Evolutionary conservation across 1,284 basidiomycete species (phyloP).

Genomic region (Malassezia caprae): DNA sequence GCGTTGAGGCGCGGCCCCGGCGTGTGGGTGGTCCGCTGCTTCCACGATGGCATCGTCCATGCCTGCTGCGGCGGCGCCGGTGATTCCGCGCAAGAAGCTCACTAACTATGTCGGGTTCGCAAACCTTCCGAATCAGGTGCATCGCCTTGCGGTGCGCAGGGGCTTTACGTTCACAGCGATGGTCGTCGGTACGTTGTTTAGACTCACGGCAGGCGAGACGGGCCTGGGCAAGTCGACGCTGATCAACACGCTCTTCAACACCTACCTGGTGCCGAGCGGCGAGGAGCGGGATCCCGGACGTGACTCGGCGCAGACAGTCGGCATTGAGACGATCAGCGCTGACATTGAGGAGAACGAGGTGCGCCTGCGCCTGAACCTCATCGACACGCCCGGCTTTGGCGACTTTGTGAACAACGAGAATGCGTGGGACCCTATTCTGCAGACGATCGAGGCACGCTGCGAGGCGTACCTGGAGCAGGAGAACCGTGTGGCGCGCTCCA

Average conservation of each 20-base stretch:
- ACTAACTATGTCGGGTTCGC: constrained; percentile 46
- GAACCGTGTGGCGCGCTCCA: constrained; percentile 45
- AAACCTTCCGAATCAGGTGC: constrained; percentile 47
- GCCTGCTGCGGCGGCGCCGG: background rate
- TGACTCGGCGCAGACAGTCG: constrained; percentile 43
- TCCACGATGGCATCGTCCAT: background rate
- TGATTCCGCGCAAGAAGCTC: constrained; percentile 32
- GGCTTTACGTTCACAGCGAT: constrained; percentile 46
- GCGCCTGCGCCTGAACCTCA: constrained; percentile 43
- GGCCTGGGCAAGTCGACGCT: constrained; percentile 47
- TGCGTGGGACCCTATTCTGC: constrained; percentile 46
- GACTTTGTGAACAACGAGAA: constrained; percentile 48
- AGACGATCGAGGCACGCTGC: constrained; percentile 47
- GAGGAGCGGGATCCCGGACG: constrained; percentile 37
- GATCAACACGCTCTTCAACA: constrained; percentile 48
- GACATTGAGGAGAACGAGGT: constrained; percentile 48
- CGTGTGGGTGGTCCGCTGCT: background rate
- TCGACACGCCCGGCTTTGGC: constrained; percentile 47
- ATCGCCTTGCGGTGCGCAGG: constrained; percentile 41
- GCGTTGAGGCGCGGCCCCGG: background rate
- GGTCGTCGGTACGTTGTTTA: constrained; percentile 33
- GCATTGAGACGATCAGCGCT: constrained; percentile 47
- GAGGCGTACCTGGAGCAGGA: constrained; percentile 48
- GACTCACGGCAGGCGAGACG: constrained; percentile 25
- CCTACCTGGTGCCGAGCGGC: constrained; percentile 44